Conservation (phyloP, 129 eudicot species). For the Saussurea involucrata region DNA sequence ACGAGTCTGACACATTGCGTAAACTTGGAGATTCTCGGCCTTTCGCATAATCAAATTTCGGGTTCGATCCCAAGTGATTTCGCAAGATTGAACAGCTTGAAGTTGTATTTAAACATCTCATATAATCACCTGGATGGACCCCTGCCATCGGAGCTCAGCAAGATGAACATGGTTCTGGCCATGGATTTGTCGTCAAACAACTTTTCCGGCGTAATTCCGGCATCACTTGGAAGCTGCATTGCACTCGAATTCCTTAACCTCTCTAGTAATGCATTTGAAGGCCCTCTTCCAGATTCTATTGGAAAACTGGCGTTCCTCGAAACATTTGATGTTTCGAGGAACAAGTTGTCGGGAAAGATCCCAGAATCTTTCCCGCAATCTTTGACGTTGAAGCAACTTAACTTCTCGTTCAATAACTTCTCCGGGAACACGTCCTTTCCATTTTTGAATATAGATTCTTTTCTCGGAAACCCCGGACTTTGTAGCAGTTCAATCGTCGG, state of each 20-base stretch:
- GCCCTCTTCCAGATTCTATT: conserved; percentile 50
- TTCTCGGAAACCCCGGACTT: conserved; percentile 57
- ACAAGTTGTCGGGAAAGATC: conserved; percentile 49
- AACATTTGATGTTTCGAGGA: conserved; percentile 61
- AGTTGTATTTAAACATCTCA: conserved; percentile 74
- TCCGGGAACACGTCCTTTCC: conserved; percentile 52
- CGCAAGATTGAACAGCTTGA: conserved; percentile 76
- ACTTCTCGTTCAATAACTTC: conserved; percentile 70
- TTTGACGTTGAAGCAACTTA: conserved; percentile 41
- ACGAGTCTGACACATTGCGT: conserved; percentile 64
- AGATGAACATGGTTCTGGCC: conserved; percentile 88
- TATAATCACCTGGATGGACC: conserved; percentile 55
- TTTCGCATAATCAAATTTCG: conserved; percentile 59
- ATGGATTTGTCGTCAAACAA: conserved; percentile 76
- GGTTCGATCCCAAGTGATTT: conserved; percentile 64
- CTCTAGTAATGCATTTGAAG: conserved; percentile 50
- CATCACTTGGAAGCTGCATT: conserved; percentile 75
- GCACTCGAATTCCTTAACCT: conserved; percentile 73
- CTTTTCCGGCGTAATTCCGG: conserved; percentile 53
- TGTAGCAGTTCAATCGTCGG: conserved; percentile 69
- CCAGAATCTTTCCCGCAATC: conserved; percentile 59
- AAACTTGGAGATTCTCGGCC: conserved; percentile 80
- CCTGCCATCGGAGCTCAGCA: conserved; percentile 69
- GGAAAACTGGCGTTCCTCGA: conserved; percentile 62
- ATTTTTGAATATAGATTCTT: conserved; percentile 39